Conservation (phyloP, 805 yeast genomes). For the Metschnikowia kofuensis region DNA sequence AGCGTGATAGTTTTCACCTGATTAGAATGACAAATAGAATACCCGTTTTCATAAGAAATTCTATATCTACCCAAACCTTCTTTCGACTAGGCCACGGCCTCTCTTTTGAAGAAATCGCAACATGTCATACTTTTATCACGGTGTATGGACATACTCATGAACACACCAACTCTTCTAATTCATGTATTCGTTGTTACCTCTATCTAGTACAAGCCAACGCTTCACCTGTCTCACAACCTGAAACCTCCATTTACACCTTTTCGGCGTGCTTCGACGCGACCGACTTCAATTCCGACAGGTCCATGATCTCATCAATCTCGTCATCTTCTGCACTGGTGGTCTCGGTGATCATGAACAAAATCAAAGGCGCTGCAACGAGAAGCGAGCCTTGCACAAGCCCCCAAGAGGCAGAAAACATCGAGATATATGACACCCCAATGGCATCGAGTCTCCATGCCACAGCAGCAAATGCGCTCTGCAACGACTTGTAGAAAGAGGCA, state of each 20-base stretch:
- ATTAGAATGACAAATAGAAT: too few species aligned
- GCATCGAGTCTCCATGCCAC: slow-evolving; percentile 59
- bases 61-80: too few species aligned
- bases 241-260: not conserved
- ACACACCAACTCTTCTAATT: too few species aligned
- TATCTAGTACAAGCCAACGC: too few species aligned
- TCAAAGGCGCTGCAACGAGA: slow-evolving; percentile 46
- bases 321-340: slow-evolving; percentile 38
- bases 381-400: slow-evolving; percentile 48
- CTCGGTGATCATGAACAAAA: slow-evolving; percentile 43
- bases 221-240: too few species aligned
- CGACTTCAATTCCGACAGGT: slow-evolving; percentile 24
- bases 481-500: slow-evolving; percentile 61
- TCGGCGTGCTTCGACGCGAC: slow-evolving; percentile 16
- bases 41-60: too few species aligned
- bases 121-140: too few species aligned
- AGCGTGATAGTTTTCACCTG: too few species aligned
- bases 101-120: too few species aligned
- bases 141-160: too few species aligned
- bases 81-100: too few species aligned
- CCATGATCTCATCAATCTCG: slow-evolving; percentile 24
- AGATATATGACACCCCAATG: slow-evolving; percentile 32
- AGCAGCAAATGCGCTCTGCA: slow-evolving; percentile 65
- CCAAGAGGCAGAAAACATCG: slow-evolving; percentile 51
- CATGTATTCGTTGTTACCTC: too few species aligned